These are phyloP conservation scores for Zangia roseola DNA, from an alignment of 768 basidiomycete species.

Conservation along the genomic window DNA sequence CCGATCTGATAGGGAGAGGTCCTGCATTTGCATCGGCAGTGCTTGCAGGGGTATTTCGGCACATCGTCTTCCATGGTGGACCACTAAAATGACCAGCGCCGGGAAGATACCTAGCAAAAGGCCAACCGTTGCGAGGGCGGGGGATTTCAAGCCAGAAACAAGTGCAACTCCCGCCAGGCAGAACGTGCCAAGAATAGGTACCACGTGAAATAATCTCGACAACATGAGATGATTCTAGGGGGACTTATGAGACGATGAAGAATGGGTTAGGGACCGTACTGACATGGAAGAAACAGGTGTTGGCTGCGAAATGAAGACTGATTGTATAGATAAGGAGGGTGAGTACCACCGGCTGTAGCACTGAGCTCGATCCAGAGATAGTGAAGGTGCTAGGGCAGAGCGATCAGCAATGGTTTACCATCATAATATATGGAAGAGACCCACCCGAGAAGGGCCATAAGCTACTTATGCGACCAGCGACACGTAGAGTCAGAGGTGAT, in stretches of 20 bases:
- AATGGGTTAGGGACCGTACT: not conserved
- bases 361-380: slow-evolving; percentile 6
- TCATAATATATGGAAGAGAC: not conserved
- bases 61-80: slow-evolving; percentile 1
- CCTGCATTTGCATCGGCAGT: not conserved
- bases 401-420: too few relatives aligned
- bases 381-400: slow-evolving; percentile 8
- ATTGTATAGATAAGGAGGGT: slow-evolving; percentile 25
- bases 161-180: slow-evolving; percentile 12
- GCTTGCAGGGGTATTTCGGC: not conserved
- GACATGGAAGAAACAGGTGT: slow-evolving; percentile 11
- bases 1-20: too few relatives aligned
- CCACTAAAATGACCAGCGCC: slow-evolving; percentile 4
- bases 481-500: not conserved
- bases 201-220: slow-evolving; percentile 12
- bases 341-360: slow-evolving; percentile 6
- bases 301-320: slow-evolving; percentile 15
- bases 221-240: slow-evolving; percentile 5
- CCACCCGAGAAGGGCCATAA: slow-evolving; percentile 15
- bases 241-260: not conserved
- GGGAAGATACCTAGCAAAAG: slow-evolving; percentile 13
- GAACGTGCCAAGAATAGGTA: slow-evolving; percentile 17
- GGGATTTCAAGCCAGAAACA: slow-evolving; percentile 6
- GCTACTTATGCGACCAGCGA: slow-evolving; percentile 1
- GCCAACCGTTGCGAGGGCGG: not conserved